Evolutionary conservation across 805 yeast genomes (phyloP), one percentile per base, ranked within the genome.

Genomic region (Saccharomyces mikatae): DNA sequence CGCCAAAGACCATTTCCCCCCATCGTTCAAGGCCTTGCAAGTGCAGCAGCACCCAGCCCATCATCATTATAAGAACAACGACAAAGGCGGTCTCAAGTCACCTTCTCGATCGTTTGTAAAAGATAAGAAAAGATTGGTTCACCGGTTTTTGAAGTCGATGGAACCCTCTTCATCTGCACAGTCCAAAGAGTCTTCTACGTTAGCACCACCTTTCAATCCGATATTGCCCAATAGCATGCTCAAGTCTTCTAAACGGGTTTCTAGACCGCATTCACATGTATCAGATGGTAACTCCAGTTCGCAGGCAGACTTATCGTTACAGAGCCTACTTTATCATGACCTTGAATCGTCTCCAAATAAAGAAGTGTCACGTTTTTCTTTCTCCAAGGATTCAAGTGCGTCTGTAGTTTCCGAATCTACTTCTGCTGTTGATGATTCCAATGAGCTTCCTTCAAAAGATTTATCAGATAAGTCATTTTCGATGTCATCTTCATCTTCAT

Each of bases 111-210:
- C 52, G 8, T 27, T 46, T 26, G 48, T 41, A 21, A 56, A 54
- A 46, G 69, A 65, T 44, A 59, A 60, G 24, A 64, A 65, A 50
- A 58, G 70, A 50, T 48, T 66, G 30, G 69, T 64, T 3, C 57
- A 63, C 48, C 68, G 65, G 41, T 66, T 66, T 52, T 51, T 66
- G 41, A 54, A 60, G 41, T 63, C 68, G 3, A 28, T 21, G 28
- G 21, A n/a, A 21, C 52, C 49, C 17, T 17, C 46, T 36, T n/a
- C 30, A n/a, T 46, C 48, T 11, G 14, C 11, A 6, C 44, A 36
- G 4, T 36, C 44, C 13, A 36, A 36, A 17, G 44, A 36, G 3
- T 17, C 44, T 2, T 36, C 44, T 17, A 17, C 10, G 24, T 11
- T 36, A 4, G 44, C 44, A 4, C 22, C 44, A 11, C 24, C 44